Percentiles rank a stretch among this genome's conserved stretches.
Conservation (phyloP, 257 asterid species). For the Nemophila menziesii region DNA sequence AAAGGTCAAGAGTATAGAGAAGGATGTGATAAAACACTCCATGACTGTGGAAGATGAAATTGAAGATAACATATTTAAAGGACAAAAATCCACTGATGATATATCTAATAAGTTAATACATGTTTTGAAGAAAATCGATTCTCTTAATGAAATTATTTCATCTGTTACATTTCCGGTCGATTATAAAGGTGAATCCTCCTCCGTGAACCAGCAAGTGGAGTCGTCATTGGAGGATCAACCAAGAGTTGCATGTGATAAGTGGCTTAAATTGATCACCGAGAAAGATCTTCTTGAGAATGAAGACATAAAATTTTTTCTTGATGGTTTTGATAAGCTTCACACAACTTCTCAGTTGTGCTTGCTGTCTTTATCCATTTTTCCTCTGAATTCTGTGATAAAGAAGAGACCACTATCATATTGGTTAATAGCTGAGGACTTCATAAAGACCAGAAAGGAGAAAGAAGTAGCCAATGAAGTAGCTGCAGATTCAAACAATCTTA, state of each 20-base stretch:
- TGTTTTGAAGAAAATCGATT: background rate
- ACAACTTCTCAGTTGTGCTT: conserved; percentile 1
- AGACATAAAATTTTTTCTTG: background rate
- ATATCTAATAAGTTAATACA: background rate
- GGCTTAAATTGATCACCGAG: background rate
- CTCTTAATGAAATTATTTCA: background rate
- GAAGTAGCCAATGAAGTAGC: background rate
- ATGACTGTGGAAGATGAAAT: background rate
- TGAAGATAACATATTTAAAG: background rate
- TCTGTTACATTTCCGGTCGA: background rate
- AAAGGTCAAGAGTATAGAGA: background rate
- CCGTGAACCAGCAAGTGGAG: background rate
- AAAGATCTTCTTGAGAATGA: background rate
- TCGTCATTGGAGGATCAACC: background rate
- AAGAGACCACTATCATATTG: conserved; percentile 5
- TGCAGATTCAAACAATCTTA: background rate
- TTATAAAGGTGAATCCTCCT: background rate
- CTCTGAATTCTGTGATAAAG: conserved; percentile 1
- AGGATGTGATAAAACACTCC: background rate
- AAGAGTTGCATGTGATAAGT: background rate
- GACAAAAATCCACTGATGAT: background rate
- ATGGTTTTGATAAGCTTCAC: background rate
- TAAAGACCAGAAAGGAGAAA: background rate
- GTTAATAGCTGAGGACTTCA: conserved; percentile 9
- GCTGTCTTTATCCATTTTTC: conserved; percentile 7